These are phyloP conservation scores for Polygonum maritimum DNA, from an alignment of 148 eudicot species.

Conservation along the genomic window DNA sequence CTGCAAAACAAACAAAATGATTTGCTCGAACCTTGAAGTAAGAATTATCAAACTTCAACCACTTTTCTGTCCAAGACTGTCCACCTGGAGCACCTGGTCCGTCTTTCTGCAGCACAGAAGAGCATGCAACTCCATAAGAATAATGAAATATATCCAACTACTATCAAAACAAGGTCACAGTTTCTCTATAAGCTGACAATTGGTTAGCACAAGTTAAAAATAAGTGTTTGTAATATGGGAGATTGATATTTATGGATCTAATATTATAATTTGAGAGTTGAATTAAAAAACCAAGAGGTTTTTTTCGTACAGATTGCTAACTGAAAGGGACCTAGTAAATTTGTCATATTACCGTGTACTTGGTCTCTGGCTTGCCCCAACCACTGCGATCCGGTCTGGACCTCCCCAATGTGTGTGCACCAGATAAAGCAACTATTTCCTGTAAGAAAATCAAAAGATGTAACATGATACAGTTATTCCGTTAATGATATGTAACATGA, in stretches of 20 bases:
- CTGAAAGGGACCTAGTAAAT: neutral
- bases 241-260: neutral
- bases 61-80: constrained; percentile 90
- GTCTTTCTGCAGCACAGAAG: constrained; percentile 55
- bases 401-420: constrained; percentile 95
- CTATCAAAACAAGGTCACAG: neutral
- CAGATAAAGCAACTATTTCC: constrained; percentile 98
- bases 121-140: neutral
- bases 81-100: constrained; percentile 99
- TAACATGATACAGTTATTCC: neutral
- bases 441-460: constrained; percentile 21
- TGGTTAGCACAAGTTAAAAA: neutral
- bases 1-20: neutral
- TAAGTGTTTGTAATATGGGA: neutral
- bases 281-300: neutral
- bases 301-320: neutral
- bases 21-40: constrained; percentile 64
- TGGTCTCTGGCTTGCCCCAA: constrained; percentile 98
- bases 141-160: neutral
- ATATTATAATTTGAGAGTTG: neutral
- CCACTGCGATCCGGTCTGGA: constrained; percentile 99
- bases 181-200: neutral
- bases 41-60: constrained; percentile 97
- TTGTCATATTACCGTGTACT: constrained; percentile 62
- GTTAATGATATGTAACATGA: neutral